Conservation (phyloP, 495 filamentous ascomycete genomes). For the Aspergillus coremiiformis region DNA sequence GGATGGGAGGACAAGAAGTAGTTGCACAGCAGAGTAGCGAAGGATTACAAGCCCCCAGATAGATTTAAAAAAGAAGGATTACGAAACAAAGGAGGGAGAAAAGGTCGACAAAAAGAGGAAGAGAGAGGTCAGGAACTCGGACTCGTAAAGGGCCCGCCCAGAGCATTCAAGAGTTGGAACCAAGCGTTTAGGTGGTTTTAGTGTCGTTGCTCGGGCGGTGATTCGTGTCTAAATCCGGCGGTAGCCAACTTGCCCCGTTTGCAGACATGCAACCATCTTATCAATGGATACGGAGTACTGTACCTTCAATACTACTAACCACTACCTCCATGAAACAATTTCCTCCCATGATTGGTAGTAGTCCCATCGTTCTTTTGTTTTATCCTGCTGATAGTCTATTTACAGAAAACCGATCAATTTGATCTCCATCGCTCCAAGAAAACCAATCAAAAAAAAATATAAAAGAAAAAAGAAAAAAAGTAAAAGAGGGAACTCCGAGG, state of each 20-base stretch:
- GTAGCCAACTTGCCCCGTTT: conserved; percentile 9
- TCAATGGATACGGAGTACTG: too few species aligned
- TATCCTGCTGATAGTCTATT: conserved; percentile 6
- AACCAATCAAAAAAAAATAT: background rate
- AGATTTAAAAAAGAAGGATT: background rate
- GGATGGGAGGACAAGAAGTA: background rate
- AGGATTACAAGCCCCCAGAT: background rate
- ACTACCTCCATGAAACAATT: too few species aligned
- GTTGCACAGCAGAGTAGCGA: background rate
- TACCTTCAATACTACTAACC: too few species aligned
- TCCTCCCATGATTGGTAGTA: background rate
- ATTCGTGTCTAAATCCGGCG: conserved; percentile 5
- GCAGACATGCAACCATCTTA: conserved; percentile 12
- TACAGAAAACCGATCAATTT: conserved; percentile 5
- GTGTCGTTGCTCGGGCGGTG: background rate
- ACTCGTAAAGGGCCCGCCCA: background rate
- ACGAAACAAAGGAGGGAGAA: background rate
- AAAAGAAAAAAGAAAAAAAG: background rate
- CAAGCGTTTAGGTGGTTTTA: background rate
- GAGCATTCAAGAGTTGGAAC: background rate
- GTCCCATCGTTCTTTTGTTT: background rate
- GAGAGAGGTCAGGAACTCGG: background rate
- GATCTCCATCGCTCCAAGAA: background rate
- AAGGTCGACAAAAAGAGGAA: background rate
- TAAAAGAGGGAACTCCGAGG: background rate